Conservation (phyloP, 176 grass and related monocot species). For the Luzula sylvatica region DNA sequence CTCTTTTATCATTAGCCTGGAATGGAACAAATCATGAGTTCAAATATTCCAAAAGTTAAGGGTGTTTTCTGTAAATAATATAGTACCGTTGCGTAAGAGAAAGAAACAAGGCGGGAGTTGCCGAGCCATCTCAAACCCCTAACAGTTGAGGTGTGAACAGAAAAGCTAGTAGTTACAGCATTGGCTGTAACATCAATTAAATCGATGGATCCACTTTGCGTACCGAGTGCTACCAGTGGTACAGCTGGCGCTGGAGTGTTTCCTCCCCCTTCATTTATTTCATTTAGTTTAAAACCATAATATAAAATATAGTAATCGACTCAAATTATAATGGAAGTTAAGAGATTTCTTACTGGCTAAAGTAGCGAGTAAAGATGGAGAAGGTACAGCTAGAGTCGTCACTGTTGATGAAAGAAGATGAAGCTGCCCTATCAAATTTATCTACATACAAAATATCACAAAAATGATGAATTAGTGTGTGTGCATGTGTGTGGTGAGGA, state of each 20-base stretch:
- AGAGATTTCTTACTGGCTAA: slow-evolving; percentile 94
- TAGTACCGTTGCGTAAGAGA: slow-evolving; percentile 52
- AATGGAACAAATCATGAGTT: slow-evolving; percentile 20
- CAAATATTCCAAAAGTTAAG: not conserved
- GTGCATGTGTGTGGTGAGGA: not conserved
- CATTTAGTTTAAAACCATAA: too few species aligned
- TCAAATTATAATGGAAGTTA: too few species aligned
- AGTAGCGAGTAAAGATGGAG: slow-evolving; percentile 94
- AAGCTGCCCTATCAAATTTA: slow-evolving; percentile 90
- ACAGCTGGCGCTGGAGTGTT: slow-evolving; percentile 98
- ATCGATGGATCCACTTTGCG: slow-evolving; percentile 85
- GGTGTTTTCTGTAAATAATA: slow-evolving; percentile 19
- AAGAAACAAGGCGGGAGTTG: slow-evolving; percentile 93
- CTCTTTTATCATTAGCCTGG: slow-evolving; percentile 87
- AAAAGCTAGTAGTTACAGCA: slow-evolving; percentile 81
- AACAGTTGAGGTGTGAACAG: slow-evolving; percentile 68
- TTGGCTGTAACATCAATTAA: slow-evolving; percentile 73
- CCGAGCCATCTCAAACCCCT: slow-evolving; percentile 95
- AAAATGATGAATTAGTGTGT: not conserved
- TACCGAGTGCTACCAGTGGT: slow-evolving; percentile 88
- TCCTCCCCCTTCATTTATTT: slow-evolving; percentile 78
- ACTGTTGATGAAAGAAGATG: slow-evolving; percentile 99
- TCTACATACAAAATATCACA: slow-evolving; percentile 40
- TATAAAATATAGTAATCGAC: too few species aligned
- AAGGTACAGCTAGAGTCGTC: slow-evolving; percentile 89